Base-by-base conservation (phyloP, 2,329 filamentous ascomycete genomes). In the Colletotrichum zoysiae region DNA sequence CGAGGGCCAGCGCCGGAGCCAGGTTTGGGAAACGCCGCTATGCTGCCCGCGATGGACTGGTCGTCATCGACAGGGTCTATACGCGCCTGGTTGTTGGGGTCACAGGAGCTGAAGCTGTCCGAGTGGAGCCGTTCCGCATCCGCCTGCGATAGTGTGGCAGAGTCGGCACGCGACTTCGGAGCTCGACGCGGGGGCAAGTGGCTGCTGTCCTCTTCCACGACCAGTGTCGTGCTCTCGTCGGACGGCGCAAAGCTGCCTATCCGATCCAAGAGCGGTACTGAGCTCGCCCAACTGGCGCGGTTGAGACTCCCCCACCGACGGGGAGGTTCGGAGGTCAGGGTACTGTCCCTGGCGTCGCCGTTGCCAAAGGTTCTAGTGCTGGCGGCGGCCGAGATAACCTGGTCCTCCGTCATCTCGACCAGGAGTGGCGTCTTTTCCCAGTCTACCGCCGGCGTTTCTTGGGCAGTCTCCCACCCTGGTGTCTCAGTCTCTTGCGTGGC, bases 1-100 rank as follows among this genome's bases (percentile, higher is more conserved):
- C 77, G 78, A 16, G 75, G 73, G n/a, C 51, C 51, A 12, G 75
- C 72, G 20, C 51, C 51, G 12, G 61, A 65, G 12, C 69, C 70
- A 9, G 58, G 62, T 30, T 65, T 65, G 18, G 62, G 65, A 3
- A 62, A 65, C 38, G 70, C 62, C 4, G 57, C 61, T 26, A 68
- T 65, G 30, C 61, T 70, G 35, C 65, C 70, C 16, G 58, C 62
- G n/a, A 67, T 64, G 26, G 67, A 73, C 38, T 71, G 65, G 26
- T 59, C 56, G 6, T 59, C 50, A 14, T 65, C 65, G 14, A 11
- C 23, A 16, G 46, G 12, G 26, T 61, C 33, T 14, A 23, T 42
- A 11, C 50, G 38, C 38, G 44, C 46, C 7, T 62, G 53, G 4
- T 44, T 30, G 30, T 58, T 35, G 3, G 51, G 18, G 16, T 48